These are phyloP conservation scores for Leptographium lundbergii DNA, from an alignment of 2,329 filamentous ascomycete species.

Conservation along the genomic window DNA sequence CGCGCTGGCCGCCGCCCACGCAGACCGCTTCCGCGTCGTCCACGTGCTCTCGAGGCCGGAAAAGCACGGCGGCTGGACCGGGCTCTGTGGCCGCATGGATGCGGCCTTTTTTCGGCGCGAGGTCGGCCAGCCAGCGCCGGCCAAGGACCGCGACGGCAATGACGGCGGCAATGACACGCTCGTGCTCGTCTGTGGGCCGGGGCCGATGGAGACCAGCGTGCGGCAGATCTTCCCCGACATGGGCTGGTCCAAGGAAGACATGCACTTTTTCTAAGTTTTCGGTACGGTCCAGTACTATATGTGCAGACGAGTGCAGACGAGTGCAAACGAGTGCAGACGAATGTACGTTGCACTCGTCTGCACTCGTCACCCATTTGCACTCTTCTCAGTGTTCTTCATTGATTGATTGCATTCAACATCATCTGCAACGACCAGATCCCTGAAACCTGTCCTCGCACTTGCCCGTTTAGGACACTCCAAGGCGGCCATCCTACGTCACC, in stretches of 20 bases:
- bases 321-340: too few relatives aligned
- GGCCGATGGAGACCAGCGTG: constrained; percentile 57
- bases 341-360: background rate
- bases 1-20: constrained; percentile 36
- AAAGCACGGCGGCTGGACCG: constrained; percentile 47
- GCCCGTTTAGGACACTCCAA: background rate
- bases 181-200: constrained; percentile 70
- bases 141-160: constrained; percentile 11
- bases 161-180: constrained; percentile 36
- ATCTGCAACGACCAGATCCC: too few relatives aligned
- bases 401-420: too few relatives aligned
- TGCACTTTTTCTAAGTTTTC: constrained; percentile 70
- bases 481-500: too few relatives aligned
- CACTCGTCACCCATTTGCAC: too few relatives aligned
- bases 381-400: too few relatives aligned
- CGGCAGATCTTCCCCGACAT: constrained; percentile 37
- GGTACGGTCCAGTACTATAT: too few relatives aligned
- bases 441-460: background rate
- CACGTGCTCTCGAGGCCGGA: constrained; percentile 56
- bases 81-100: constrained; percentile 54
- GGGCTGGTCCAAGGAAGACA: constrained; percentile 60
- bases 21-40: constrained; percentile 46
- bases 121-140: constrained; percentile 19
- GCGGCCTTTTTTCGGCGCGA: constrained; percentile 48
- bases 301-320: too few relatives aligned